Evolutionary conservation across 352 stramenopile genomes (phyloP).

Genomic region (Globisporangium nagaii): DNA sequence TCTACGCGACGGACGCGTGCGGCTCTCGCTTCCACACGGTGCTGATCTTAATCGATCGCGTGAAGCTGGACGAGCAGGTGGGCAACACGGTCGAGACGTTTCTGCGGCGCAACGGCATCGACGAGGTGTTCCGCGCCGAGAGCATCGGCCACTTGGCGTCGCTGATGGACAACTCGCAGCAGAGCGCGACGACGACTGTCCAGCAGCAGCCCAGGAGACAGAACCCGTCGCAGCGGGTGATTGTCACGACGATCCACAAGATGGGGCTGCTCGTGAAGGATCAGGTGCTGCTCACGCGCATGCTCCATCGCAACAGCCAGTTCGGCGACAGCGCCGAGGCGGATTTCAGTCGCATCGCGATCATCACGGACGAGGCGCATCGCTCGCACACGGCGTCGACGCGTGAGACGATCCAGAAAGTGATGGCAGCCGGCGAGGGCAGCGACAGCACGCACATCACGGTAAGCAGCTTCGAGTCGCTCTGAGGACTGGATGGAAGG

Average conservation of each 20-base stretch:
- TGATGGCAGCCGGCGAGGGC: slow-evolving; percentile 48
- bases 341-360: slow-evolving; percentile 55
- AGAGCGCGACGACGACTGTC: too few relatives aligned
- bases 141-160: slow-evolving; percentile 65
- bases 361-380: slow-evolving; percentile 83
- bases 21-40: slow-evolving; percentile 64
- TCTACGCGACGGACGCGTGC: slow-evolving; percentile 40
- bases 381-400: slow-evolving; percentile 69
- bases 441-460: slow-evolving; percentile 27
- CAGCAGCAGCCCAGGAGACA: slow-evolving; percentile 10
- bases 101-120: slow-evolving; percentile 63
- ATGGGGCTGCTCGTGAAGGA: slow-evolving; percentile 67
- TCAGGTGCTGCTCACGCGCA: slow-evolving; percentile 53
- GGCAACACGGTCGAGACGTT: slow-evolving; percentile 66
- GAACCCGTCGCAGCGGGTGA: slow-evolving; percentile 40
- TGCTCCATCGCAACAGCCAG: slow-evolving; percentile 43
- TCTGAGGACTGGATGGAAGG: neutral
- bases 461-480: slow-evolving; percentile 12
- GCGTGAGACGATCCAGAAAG: slow-evolving; percentile 55
- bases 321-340: neutral
- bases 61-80: slow-evolving; percentile 83
- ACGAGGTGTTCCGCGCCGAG: slow-evolving; percentile 65
- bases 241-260: slow-evolving; percentile 83
- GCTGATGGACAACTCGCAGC: slow-evolving; percentile 32
- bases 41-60: slow-evolving; percentile 69